Conservation (phyloP, 768 basidiomycete genomes). For the Lentinula lateritia region DNA sequence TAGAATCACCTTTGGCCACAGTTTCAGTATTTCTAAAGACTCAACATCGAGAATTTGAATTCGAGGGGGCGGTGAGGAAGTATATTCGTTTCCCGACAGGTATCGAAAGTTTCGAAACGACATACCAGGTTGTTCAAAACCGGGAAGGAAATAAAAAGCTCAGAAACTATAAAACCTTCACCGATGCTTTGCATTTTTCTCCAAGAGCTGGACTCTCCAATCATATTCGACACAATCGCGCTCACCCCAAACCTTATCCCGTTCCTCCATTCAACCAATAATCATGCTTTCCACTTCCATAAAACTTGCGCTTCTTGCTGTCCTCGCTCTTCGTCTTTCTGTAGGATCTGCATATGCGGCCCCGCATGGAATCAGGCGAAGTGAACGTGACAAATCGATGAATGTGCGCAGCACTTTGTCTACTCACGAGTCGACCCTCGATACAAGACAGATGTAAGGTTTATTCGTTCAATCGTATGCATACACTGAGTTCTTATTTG, state of each 20-base stretch:
- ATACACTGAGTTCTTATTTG: not conserved
- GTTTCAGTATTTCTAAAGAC: no score
- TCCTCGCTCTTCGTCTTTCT: not conserved
- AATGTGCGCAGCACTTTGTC: not conserved
- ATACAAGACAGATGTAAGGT: not conserved
- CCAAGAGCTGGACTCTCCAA: not conserved
- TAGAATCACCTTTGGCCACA: no score
- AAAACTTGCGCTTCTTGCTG: not conserved
- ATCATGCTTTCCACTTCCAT: not conserved
- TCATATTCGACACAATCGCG: not conserved
- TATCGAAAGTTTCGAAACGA: not conserved
- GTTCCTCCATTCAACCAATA: not conserved
- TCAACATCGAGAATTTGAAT: no score
- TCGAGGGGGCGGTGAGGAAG: no score
- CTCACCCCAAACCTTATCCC: not conserved
- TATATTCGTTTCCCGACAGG: not conserved
- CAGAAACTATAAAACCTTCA: not conserved
- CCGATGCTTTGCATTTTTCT: not conserved
- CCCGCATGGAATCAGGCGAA: not conserved
- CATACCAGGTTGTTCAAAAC: not conserved
- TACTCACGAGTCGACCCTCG: not conserved
- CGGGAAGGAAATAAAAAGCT: not conserved
- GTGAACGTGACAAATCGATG: not conserved
- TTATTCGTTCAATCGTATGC: not conserved
- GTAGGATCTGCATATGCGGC: not conserved